These are phyloP conservation scores for Thraustochytrium striatum DNA, from an alignment of 352 stramenopile species.

Conservation along the genomic window DNA sequence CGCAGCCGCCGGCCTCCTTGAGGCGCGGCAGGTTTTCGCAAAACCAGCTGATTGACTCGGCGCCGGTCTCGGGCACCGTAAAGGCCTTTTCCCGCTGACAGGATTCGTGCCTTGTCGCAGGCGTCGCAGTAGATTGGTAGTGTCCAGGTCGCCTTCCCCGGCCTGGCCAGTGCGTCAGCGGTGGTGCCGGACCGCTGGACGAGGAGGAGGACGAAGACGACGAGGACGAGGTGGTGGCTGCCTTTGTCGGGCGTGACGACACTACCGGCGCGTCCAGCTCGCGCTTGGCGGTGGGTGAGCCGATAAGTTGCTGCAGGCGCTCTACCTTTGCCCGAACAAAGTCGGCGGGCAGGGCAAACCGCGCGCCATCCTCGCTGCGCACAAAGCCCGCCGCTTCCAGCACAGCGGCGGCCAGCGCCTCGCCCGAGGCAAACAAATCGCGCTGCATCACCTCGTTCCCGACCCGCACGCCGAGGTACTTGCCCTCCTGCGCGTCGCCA, in stretches of 20 bases:
- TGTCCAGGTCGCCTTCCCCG: neutral
- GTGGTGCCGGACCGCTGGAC: neutral
- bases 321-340: neutral
- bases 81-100: neutral
- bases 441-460: neutral
- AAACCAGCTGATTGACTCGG: slow-evolving; percentile 14
- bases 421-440: neutral
- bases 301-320: neutral
- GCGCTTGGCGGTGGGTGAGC: neutral
- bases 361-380: neutral
- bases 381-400: neutral
- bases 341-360: neutral
- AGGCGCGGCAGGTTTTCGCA: slow-evolving; percentile 22
- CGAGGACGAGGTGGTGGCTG: neutral
- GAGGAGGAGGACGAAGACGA: neutral
- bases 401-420: neutral
- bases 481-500: neutral
- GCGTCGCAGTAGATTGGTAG: slow-evolving; percentile 28
- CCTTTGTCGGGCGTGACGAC: neutral
- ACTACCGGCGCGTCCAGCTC: neutral
- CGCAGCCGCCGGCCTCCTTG: neutral
- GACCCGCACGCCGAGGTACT: neutral
- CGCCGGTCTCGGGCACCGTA: neutral
- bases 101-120: slow-evolving; percentile 31
- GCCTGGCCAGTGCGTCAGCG: neutral